Evolutionary conservation across 78 protist species (phyloP).

Genomic region (Diacronema lutheri): DNA sequence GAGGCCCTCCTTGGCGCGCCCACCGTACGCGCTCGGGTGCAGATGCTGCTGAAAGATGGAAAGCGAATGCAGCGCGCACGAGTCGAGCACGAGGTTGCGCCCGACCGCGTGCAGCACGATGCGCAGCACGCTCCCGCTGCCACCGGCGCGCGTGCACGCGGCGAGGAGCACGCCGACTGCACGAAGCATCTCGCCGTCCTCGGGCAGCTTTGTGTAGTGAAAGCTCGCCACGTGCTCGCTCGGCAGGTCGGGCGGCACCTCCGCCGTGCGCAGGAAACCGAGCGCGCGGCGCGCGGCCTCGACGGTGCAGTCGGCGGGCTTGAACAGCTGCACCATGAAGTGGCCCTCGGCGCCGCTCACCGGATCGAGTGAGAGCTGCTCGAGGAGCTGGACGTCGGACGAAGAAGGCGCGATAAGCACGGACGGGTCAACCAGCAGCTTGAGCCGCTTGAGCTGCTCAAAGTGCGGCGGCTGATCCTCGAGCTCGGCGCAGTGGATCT

Average conservation of each 20-base stretch:
- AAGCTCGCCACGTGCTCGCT: background rate
- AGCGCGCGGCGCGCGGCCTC: background rate
- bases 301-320: background rate
- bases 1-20: background rate
- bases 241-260: too few relatives aligned
- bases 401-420: background rate
- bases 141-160: background rate
- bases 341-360: background rate
- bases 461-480: background rate
- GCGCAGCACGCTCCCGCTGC: background rate
- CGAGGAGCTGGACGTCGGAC: background rate
- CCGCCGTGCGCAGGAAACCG: background rate
- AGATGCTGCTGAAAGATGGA: background rate
- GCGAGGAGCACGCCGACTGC: conserved; percentile 13
- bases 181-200: background rate
- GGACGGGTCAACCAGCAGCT: background rate
- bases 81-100: background rate
- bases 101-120: background rate
- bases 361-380: background rate
- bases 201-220: background rate
- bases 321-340: background rate
- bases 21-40: background rate
- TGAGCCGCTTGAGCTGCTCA: background rate
- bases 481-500: background rate
- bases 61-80: background rate